Conservation (phyloP, 176 grass and related monocot species). For the Phragmites australis region DNA sequence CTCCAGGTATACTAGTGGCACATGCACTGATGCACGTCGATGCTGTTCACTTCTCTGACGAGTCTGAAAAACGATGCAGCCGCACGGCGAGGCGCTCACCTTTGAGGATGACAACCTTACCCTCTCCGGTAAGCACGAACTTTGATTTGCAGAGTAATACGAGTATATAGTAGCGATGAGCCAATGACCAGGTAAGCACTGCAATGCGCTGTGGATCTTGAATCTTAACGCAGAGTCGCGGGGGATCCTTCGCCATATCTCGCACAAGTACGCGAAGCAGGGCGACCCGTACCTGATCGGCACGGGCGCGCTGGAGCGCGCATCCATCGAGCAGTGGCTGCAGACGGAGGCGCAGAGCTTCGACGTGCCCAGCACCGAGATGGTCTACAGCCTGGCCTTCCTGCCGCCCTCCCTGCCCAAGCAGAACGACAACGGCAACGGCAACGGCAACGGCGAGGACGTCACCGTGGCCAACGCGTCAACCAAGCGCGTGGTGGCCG, state of each 20-base stretch:
- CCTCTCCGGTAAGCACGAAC: slow-evolving; percentile 58
- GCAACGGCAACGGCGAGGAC: neutral
- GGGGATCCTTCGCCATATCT: slow-evolving; percentile 76
- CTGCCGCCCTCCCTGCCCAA: slow-evolving; percentile 35
- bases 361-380: slow-evolving; percentile 72
- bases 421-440: slow-evolving; percentile 8
- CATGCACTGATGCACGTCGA: neutral
- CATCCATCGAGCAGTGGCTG: slow-evolving; percentile 97
- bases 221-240: slow-evolving; percentile 52
- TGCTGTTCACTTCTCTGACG: neutral
- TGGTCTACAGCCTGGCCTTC: slow-evolving; percentile 78
- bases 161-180: neutral
- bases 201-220: neutral
- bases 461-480: slow-evolving; percentile 13
- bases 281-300: slow-evolving; percentile 75
- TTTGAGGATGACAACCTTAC: slow-evolving; percentile 83
- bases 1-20: slow-evolving; percentile 48
- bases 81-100: slow-evolving; percentile 79
- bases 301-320: slow-evolving; percentile 73
- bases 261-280: slow-evolving; percentile 69
- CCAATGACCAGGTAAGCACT: neutral
- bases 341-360: slow-evolving; percentile 91
- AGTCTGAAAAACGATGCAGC: slow-evolving; percentile 24
- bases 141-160: neutral
- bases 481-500: neutral